Base-by-base conservation (phyloP, 257 asterid species). In the Gardenia jasminoides region DNA sequence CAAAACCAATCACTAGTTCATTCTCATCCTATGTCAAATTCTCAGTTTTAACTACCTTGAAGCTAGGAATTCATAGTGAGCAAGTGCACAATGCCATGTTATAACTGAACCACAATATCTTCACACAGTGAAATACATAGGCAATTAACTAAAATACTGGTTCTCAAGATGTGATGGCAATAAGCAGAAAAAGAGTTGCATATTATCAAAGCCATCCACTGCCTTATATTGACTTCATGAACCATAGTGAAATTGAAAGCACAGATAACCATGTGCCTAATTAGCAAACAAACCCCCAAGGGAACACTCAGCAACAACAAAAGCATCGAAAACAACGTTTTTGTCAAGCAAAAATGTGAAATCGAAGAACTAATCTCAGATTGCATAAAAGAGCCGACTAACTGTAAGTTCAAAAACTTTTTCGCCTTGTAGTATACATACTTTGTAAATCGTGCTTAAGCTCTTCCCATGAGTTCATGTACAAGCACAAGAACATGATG, bases 391-490 rank as follows among this genome's bases (percentile, higher is more conserved):
- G 0, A 10, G 48, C 11, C 7, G 48, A 44, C 48, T 44, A 44
- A 44, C 11, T 44, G 48, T 44, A 44, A 7, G 11, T 44, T 44
- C 7, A 44, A 44, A 44, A 44, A 6, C 8, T 44, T 44, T 44
- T 44, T 44, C 11, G 11, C 48, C 48, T 44, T 44, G 11, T 44
- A 44, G 7, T 10, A 44, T 44, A 43, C 9, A 19, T 33, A 61
- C 17, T 48, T 24, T 19, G 44, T 6, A 2, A 48, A 50, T 24
- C 28, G 26, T 47, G 9, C 22, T 24, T 46, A 30, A 48, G 54
- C 67, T 67, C 30, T 67, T 72, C 2, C 2, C n/a, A 79, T n/a
- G 26, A 64, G 78, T 48, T 39, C 69, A 79, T 36, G 10, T 75
- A 36, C 36, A 22, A 76, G 61, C 50, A 62, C 61, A 15, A 75